Evolutionary conservation across 2,329 filamentous ascomycete genomes (phyloP).

Genomic region (Amauroascus verrucosus): DNA sequence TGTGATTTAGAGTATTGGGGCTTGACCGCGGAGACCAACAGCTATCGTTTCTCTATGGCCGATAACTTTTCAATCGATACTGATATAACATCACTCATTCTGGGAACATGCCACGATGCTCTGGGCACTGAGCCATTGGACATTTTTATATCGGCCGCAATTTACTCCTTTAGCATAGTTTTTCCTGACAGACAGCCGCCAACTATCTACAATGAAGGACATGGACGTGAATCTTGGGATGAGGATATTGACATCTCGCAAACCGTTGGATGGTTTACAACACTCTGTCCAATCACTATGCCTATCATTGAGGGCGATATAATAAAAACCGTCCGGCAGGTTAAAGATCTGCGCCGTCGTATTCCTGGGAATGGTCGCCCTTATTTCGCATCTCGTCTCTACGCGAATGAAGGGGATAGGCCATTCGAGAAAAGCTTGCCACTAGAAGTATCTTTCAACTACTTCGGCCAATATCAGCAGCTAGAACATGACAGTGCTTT

Average conservation of each 20-base stretch:
- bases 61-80: background rate
- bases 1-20: background rate
- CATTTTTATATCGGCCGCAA: background rate
- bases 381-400: conserved; percentile 26
- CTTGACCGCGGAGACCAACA: background rate
- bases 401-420: conserved; percentile 21
- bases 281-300: conserved; percentile 35
- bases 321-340: conserved; percentile 26
- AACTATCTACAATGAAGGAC: conserved; percentile 29
- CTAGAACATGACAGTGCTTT: conserved; percentile 29
- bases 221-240: conserved; percentile 26
- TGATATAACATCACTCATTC: background rate
- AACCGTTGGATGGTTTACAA: conserved; percentile 44
- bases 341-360: conserved; percentile 30
- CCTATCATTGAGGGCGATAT: conserved; percentile 19
- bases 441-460: conserved; percentile 33
- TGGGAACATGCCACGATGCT: background rate
- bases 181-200: conserved; percentile 31
- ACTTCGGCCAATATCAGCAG: conserved; percentile 31
- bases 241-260: conserved; percentile 36
- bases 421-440: conserved; percentile 29
- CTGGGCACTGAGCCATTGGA: background rate
- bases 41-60: background rate
- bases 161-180: conserved; percentile 27
- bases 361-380: conserved; percentile 24